Base-by-base conservation (phyloP, 306 rosid genomes). In the Cicer chorassanicum region DNA sequence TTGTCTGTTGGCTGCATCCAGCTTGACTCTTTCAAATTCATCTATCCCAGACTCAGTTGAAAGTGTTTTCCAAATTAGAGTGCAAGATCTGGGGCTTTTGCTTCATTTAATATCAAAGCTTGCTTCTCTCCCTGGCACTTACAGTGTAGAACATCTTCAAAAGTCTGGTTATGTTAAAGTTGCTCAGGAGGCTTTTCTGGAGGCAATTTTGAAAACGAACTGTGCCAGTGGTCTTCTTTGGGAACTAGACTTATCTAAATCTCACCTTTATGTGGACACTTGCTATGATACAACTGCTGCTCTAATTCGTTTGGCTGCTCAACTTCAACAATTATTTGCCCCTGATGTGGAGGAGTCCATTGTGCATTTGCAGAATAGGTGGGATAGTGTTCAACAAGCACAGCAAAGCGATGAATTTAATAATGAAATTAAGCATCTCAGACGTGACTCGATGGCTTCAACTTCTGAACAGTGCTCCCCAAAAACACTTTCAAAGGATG, bases 271-370 rank as follows among this genome's bases (percentile, higher is more conserved):
- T 50, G 65, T 94, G 68, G 96, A 91, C 65, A 91, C 98, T 18
- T 94, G 98, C 86, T 82, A 84, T 76, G 96, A 94, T 82, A 90
- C 98, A 62, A 85, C 93, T 65, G 84, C 95, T 80, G 19, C 87
- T 81, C 73, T 94, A 83, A 84, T 92, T 81, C 87, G 87, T 82
- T 83, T 94, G 84, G 91, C 88, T 76, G 82, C 89, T 83, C 98
- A 94, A 78, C 92, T 94, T 60, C 97, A 91, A 80, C 90, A 83
- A 77, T 73, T 94, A 59, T 94, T 89, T 91, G 95, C 98, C 78
- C 98, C 97, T 68, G 97, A 94, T 78, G 81, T 94, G 53, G 97
- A 91, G 88, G 98, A 94, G 80, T 91, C 96, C 15, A 41, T 91
- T 14, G 89, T 89, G 78, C 98, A 94, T 82, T 86, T 94, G 91